Evolutionary conservation across 2,329 filamentous ascomycete genomes (phyloP).

Genomic region (Aspergillus brasiliensis): DNA sequence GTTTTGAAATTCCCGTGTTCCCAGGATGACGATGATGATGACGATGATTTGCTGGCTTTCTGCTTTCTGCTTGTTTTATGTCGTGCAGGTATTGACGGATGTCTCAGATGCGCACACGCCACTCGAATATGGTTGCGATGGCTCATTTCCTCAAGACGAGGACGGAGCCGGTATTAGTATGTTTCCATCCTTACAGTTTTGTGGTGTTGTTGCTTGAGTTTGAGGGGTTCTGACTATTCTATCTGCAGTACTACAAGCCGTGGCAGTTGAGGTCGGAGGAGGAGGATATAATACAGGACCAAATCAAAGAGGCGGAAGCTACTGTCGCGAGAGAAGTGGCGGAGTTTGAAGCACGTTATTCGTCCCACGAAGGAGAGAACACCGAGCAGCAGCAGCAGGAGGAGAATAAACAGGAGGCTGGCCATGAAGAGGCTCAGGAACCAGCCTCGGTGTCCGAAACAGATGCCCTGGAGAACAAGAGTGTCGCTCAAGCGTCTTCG

Average conservation of each 20-base stretch:
- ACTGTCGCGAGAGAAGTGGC: slow-evolving; percentile 65
- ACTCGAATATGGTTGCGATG: slow-evolving; percentile 69
- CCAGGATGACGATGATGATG: background rate
- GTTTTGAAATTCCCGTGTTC: slow-evolving; percentile 37
- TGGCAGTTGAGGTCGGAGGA: slow-evolving; percentile 73
- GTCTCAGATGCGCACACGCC: slow-evolving; percentile 70
- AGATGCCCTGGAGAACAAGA: slow-evolving; percentile 30
- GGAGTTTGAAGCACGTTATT: slow-evolving; percentile 59
- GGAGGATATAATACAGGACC: slow-evolving; percentile 69
- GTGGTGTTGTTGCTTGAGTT: background rate
- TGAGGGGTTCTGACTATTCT: background rate
- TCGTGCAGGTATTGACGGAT: slow-evolving; percentile 23
- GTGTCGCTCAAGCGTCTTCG: slow-evolving; percentile 50
- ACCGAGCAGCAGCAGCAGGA: slow-evolving; percentile 6
- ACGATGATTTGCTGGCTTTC: background rate
- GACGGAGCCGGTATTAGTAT: slow-evolving; percentile 71
- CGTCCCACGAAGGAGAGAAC: slow-evolving; percentile 31
- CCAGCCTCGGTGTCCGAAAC: slow-evolving; percentile 21
- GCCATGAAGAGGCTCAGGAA: slow-evolving; percentile 26
- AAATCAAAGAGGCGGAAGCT: slow-evolving; percentile 67
- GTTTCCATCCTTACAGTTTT: slow-evolving; percentile 35
- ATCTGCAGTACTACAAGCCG: slow-evolving; percentile 75
- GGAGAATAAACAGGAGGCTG: slow-evolving; percentile 22
- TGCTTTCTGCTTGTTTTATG: background rate
- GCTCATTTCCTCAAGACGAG: slow-evolving; percentile 75